Conservation (phyloP, 2,329 filamentous ascomycete genomes). For the Aspergillus eucalypticola region DNA sequence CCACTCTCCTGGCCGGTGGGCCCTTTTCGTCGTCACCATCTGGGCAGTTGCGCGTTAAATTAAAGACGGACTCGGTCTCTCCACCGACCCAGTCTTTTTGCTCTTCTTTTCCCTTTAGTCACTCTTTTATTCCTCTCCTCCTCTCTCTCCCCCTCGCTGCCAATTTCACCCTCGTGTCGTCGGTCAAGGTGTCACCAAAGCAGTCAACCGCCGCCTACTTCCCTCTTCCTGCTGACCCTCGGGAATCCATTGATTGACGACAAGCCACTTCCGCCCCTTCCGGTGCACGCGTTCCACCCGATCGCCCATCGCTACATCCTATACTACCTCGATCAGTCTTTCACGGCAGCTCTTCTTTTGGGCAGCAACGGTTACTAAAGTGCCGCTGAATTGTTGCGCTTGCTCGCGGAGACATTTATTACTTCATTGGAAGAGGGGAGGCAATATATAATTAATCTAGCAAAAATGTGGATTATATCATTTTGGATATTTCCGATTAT, state of each 20-base stretch:
- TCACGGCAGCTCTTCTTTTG: not conserved
- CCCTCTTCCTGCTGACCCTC: not conserved
- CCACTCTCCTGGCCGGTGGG: not conserved
- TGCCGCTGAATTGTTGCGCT: not conserved
- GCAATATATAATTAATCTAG: not conserved
- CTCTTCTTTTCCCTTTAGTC: not conserved
- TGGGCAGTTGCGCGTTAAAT: not conserved
- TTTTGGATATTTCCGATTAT: constrained; percentile 61
- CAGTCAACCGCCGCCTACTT: not conserved
- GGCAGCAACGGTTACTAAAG: not conserved
- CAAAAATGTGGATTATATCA: constrained; percentile 47
- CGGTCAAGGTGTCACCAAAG: not conserved
- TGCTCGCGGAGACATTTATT: not conserved
- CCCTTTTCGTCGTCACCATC: constrained; percentile 2
- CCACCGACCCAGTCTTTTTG: not conserved
- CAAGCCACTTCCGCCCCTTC: constrained; percentile 21
- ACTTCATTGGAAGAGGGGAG: not conserved
- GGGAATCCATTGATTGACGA: not conserved
- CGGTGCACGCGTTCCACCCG: constrained; percentile 6
- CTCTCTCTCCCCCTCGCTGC: not conserved
- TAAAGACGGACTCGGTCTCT: not conserved
- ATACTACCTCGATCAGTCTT: not conserved
- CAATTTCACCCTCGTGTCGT: not conserved
- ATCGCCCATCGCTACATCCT: not conserved
- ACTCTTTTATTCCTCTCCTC: not conserved